These are phyloP conservation scores for Gossypium davidsonii DNA, from an alignment of 441 rosid species.

Conservation along the genomic window DNA sequence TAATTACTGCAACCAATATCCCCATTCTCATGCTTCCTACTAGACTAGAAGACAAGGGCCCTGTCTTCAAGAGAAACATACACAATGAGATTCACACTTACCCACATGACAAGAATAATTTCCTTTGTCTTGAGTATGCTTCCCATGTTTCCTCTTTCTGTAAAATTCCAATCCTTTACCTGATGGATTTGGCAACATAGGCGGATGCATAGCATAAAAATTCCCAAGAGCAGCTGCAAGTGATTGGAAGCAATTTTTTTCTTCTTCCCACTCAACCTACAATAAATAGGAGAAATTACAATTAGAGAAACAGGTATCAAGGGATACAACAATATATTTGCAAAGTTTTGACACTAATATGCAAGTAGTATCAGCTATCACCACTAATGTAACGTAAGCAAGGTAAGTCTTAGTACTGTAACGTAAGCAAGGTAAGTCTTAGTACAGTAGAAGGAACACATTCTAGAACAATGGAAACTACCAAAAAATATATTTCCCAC, in stretches of 20 bases:
- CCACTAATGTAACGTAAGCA: background rate
- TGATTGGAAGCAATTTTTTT: conserved; percentile 72
- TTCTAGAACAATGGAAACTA: background rate
- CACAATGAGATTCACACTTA: conserved; percentile 15
- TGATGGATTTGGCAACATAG: conserved; percentile 77
- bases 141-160: conserved; percentile 32
- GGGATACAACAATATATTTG: background rate
- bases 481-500: background rate
- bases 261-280: conserved; percentile 87
- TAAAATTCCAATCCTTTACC: conserved; percentile 65
- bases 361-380: background rate
- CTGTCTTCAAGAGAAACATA: background rate
- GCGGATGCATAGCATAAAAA: conserved; percentile 88
- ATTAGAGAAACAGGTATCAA: background rate
- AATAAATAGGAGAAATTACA: conserved; percentile 7
- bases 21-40: background rate
- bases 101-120: conserved; percentile 30
- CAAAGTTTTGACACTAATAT: background rate
- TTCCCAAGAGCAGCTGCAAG: conserved; percentile 85
- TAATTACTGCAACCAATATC: background rate
- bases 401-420: too few relatives aligned
- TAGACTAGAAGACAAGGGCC: background rate
- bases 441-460: background rate
- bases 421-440: background rate
- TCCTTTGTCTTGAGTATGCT: conserved; percentile 29